Conservation (phyloP, 352 stramenopile species). For the Pseudoperonospora humuli region DNA sequence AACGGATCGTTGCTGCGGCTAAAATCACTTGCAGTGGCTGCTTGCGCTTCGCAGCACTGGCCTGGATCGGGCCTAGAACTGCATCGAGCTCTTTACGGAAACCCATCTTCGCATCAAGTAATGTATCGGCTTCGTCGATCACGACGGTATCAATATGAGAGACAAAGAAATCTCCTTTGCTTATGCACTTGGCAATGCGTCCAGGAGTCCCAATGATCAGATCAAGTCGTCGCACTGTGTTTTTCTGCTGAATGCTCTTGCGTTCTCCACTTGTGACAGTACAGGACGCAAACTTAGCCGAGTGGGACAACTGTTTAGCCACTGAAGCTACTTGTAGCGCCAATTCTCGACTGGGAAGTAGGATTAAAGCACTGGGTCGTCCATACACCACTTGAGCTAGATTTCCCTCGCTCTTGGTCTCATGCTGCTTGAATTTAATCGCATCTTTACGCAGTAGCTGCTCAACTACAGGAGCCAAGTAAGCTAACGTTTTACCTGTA, state of each 20-base stretch:
- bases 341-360: constrained; percentile 63
- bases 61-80: constrained; percentile 54
- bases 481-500: constrained; percentile 62
- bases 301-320: constrained; percentile 57
- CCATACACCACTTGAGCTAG: constrained; percentile 13
- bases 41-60: constrained; percentile 50
- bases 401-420: neutral
- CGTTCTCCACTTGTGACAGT: constrained; percentile 58
- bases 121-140: constrained; percentile 72
- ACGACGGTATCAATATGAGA: constrained; percentile 64
- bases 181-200: constrained; percentile 63
- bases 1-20: constrained; percentile 58
- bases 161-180: constrained; percentile 64
- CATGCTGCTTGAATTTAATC: constrained; percentile 13
- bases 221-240: constrained; percentile 41
- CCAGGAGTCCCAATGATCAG: constrained; percentile 72
- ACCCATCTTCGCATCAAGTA: constrained; percentile 79
- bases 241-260: constrained; percentile 59
- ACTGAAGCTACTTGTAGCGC: constrained; percentile 60
- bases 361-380: constrained; percentile 42
- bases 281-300: constrained; percentile 57
- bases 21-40: constrained; percentile 59
- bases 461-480: constrained; percentile 50
- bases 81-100: constrained; percentile 69
- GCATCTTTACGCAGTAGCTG: constrained; percentile 38